Base-by-base conservation (phyloP, 2,329 filamentous ascomycete species). In the Alternaria postmessia region DNA sequence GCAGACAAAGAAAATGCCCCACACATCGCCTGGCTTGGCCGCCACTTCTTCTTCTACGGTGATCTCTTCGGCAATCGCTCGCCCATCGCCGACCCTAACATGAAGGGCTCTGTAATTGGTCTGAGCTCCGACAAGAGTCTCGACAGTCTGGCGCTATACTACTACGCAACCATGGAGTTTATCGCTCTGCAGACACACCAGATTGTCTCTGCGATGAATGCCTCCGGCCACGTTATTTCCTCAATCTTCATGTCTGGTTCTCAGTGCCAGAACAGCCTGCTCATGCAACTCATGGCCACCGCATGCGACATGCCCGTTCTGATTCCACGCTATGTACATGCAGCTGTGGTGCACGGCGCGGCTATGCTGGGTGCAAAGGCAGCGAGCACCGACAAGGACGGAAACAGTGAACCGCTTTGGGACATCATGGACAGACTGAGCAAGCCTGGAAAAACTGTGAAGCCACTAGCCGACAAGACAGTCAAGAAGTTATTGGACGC, bases 171-270 rank as follows among this genome's bases (percentile, higher is more conserved):
- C 4, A 93, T 99, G 88, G 95, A 99, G 81, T 98, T 98, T 80
- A 98, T 99, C 72, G 94, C 95, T 30, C 87, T 98, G 78, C 95
- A 99, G 80, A 99, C 95, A 0, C 89, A 92, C 59, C 95, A 99
- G 79, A 99, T 99, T 72, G 87, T 99, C 65, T 91, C 96, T 73
- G 87, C 91, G 36, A 97, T 99, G 94, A 99, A 98, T 84, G 83
- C 86, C 47, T 85, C 93, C 1, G 95, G 95, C 9, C 95, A 99
- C 81, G 84, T 87, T 68, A 94, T 99, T 78, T 89, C 86, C 51
- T 94, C 91, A 65, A 97, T 99, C 80, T 99, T 98, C 87, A 98
- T 99, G 95, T 97, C 93, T 5, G 95, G 95, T 62, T 96, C 92
- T 11, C 95, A 98, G 79, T 99, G 95, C 83, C 94, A 97, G 81